Conservation (phyloP, 306 rosid genomes). For the Quercus engelmannii region DNA sequence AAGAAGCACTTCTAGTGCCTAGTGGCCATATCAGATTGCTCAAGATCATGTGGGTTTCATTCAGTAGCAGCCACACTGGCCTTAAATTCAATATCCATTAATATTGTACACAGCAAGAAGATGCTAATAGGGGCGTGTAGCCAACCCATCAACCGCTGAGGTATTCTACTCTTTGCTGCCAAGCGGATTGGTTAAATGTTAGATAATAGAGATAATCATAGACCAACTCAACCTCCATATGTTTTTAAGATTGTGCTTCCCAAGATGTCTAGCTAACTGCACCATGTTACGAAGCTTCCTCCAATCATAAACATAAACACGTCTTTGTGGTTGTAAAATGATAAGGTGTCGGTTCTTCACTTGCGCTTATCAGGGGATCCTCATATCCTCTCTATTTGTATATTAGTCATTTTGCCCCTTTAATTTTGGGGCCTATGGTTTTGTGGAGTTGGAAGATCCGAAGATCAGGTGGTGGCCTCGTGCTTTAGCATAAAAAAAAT, state of each 20-base stretch:
- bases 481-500: slow-evolving; percentile 3
- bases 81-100: no score
- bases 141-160: no score
- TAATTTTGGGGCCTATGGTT: background rate
- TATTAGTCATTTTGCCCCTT: background rate
- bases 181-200: slow-evolving; percentile 11
- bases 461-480: background rate
- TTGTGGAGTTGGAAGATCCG: slow-evolving; percentile 26
- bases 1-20: no score
- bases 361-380: no score
- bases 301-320: background rate
- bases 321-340: background rate
- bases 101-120: no score
- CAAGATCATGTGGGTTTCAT: no score
- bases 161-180: no score
- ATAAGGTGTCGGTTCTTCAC: background rate
- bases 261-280: background rate
- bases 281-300: background rate
- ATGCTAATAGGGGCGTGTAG: no score
- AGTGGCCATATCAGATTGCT: no score
- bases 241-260: background rate
- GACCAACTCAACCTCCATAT: slow-evolving; percentile 11
- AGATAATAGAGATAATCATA: background rate
- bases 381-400: background rate
- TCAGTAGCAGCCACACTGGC: no score